Percentiles rank a stretch among this genome's conserved stretches.
These are phyloP conservation scores for Vaucheria bursata DNA, from an alignment of 352 stramenopile genomes.

Conservation along the genomic window DNA sequence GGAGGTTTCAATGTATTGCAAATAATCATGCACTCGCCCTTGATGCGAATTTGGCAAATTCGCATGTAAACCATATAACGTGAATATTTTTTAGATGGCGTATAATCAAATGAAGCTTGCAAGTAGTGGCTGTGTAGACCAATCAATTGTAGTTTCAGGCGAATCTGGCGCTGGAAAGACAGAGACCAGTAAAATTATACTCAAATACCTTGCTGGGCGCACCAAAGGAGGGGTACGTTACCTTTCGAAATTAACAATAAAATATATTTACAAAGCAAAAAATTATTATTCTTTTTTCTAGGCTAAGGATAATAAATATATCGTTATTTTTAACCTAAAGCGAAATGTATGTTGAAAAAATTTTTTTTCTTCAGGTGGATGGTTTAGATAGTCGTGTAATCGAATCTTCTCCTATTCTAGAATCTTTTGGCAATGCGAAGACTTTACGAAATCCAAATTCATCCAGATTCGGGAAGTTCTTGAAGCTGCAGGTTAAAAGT, in stretches of 20 bases:
- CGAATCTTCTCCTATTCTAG: constrained; percentile 54
- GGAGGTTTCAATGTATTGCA: no score
- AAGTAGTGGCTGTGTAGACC: constrained; percentile 24
- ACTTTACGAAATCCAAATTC: constrained; percentile 74
- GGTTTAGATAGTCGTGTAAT: constrained; percentile 47
- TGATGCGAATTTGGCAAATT: no score
- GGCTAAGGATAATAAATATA: no score
- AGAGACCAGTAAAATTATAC: constrained; percentile 89
- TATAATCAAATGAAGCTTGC: constrained; percentile 44
- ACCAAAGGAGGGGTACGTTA: constrained; percentile 2
- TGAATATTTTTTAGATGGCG: constrained; percentile 33
- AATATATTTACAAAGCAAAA: no score
- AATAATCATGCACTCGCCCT: no score
- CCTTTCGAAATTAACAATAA: no score
- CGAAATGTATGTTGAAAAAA: no score
- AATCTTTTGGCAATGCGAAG: constrained; percentile 83
- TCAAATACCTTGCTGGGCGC: constrained; percentile 59
- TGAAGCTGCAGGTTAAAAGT: constrained; percentile 46
- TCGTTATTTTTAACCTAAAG: no score
- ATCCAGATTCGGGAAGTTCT: constrained; percentile 51
- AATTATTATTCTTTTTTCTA: no score
- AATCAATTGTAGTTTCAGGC: constrained; percentile 70
- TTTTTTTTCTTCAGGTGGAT: constrained; percentile 1
- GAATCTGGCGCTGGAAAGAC: constrained; percentile 82
- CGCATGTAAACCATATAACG: no score